phyloP scores from a whole-genome alignment of 805 yeast species.

The Zygosaccharomyces bailii region DNA sequence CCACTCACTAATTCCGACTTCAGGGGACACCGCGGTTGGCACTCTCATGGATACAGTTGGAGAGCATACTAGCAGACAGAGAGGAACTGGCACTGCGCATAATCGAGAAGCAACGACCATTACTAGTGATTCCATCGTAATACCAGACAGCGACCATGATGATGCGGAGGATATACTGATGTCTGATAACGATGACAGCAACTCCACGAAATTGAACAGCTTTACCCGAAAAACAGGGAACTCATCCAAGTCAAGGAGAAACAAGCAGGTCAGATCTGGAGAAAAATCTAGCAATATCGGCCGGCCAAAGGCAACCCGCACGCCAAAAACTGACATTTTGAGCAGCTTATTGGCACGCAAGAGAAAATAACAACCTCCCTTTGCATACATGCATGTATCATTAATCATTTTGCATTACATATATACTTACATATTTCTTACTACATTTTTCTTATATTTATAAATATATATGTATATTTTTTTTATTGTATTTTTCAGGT shows the following conservation, averaged over 20 bases:
- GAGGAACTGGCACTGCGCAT: too few relatives aligned
- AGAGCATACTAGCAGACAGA: too few relatives aligned
- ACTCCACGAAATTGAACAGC: not conserved
- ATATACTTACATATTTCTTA: not conserved
- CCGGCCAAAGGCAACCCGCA: constrained; percentile 16
- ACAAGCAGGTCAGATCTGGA: constrained; percentile 7
- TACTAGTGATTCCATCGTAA: constrained; percentile 16
- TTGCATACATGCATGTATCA: not conserved
- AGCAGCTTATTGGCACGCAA: constrained; percentile 30
- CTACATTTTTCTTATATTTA: not conserved
- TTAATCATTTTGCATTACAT: not conserved
- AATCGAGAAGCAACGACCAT: not conserved
- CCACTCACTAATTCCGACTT: not conserved
- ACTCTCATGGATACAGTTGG: not conserved
- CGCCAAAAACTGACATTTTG: constrained; percentile 34
- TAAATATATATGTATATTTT: not conserved
- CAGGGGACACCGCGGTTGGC: not conserved
- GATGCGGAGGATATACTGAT: constrained; percentile 12
- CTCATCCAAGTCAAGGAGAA: constrained; percentile 1
- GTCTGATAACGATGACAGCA: constrained; percentile 13
- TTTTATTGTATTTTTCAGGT: not conserved
- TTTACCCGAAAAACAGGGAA: not conserved
- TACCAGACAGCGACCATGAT: constrained; percentile 16
- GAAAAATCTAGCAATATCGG: constrained; percentile 11
- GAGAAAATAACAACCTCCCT: constrained; percentile 19